Base-by-base conservation (phyloP, 208 protist genomes). In the Leishmania mexicana region DNA sequence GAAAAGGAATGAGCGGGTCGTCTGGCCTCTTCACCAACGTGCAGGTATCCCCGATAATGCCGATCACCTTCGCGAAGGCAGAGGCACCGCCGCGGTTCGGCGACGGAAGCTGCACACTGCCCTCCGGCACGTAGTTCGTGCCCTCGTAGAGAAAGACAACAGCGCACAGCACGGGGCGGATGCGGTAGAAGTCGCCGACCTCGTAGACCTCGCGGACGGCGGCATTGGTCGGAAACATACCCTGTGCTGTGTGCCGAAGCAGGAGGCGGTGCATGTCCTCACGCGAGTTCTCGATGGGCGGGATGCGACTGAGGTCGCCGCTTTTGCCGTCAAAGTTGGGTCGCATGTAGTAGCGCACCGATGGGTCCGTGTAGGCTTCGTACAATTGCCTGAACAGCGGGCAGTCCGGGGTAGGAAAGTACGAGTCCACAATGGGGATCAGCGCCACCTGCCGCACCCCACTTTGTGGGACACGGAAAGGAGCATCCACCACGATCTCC, bases 331-430 rank as follows among this genome's bases (percentile, higher is more conserved):
- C 75, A 70, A 86, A 78, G 57, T 74, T 74, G 35, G 81, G 5
- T 0, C 91, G 89, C 70, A 88, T 79, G 85, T 95, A 95, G 86
- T 95, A 95, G 53, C 92, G 89, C 62, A 95, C 92, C 35, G 86
- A 92, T 6, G 92, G 85, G 75, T 93, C 89, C 10, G 68, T 87
- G 78, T 90, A 90, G 2, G 86, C 88, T 21, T 89, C 85, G 78
- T 90, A 95, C 4, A 96, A 76, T 81, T 94, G 92, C 53, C 47
- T 35, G 74, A 96, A 92, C 53, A 93, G 86, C 2, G 76, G 67
- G 76, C 80, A 90, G 65, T 94, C 81, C 1, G 90, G 73, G 38
- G 83, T 89, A 17, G 90, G 90, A 60, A 96, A 96, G 78, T 87
- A 93, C 35, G 88, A 76, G 51, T 81, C 57, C 1, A 88, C 89